Evolutionary conservation across 1,139 yeast species (phyloP).

Genomic region (Sporopachydermia cereana): DNA sequence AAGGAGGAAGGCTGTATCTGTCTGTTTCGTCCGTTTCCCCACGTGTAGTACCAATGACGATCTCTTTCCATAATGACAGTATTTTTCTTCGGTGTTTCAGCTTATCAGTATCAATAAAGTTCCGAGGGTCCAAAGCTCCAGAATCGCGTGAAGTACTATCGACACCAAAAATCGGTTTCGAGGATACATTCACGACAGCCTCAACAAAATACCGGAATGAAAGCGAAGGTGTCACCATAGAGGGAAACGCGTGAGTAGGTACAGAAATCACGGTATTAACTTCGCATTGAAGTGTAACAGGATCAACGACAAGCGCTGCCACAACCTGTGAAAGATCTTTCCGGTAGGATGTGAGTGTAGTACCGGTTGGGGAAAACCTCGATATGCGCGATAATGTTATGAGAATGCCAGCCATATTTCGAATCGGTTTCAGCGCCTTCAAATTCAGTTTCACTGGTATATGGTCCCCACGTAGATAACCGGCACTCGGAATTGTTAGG

Average conservation of each 20-base stretch:
- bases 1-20: background rate
- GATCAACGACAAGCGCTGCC: constrained; percentile 71
- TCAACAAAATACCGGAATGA: constrained; percentile 81
- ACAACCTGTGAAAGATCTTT: constrained; percentile 75
- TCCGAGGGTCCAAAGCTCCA: constrained; percentile 27
- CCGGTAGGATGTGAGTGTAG: constrained; percentile 40
- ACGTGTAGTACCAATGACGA: constrained; percentile 68
- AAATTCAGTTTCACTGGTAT: constrained; percentile 60
- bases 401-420: constrained; percentile 66
- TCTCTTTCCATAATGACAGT: constrained; percentile 65
- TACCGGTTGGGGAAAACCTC: constrained; percentile 51
- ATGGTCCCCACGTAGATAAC: constrained; percentile 67
- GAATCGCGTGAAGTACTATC: constrained; percentile 27
- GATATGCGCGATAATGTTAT: constrained; percentile 75
- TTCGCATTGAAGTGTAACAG: constrained; percentile 44
- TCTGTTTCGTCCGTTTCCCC: no score
- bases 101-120: constrained; percentile 66
- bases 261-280: constrained; percentile 55
- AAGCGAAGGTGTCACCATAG: constrained; percentile 61
- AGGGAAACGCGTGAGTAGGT: constrained; percentile 81
- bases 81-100: constrained; percentile 66
- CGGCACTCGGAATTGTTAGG: constrained; percentile 52
- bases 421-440: constrained; percentile 58
- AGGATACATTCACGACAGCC: constrained; percentile 57
- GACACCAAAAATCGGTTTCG: background rate